Evolutionary conservation across 2,329 filamentous ascomycete genomes (phyloP), one percentile per base, ranked within the genome.

Genomic region (Onygena corvina): DNA sequence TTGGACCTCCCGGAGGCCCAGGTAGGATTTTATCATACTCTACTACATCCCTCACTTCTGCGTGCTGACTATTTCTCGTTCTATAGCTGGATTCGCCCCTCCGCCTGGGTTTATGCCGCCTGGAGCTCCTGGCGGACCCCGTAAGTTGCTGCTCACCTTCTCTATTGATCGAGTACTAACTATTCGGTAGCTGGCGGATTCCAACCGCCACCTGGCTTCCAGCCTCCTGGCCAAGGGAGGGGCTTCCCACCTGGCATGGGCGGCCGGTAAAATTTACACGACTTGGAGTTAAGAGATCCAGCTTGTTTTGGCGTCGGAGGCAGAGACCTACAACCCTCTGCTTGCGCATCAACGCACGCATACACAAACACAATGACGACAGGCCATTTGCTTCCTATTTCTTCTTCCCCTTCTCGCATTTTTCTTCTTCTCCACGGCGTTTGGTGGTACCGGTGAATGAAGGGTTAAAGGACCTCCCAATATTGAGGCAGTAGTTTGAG

Each of bases 161-260:
- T 52, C 11, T 6, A 18, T 2, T 27, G 5, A 4, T 38, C 51
- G 50, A 46, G 18, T 42, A n/a, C 76, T 63, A 71, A 72, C 56
- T 62, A 59, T 47, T 64, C 66, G 53, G 69, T 71, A 71, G 70
- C 70, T 53, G 67, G 65, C 49, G 65, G 66, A 53, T 73, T 73
- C 57, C 77, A 77, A 53, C 77, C 81, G 46, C 82, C 83, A 34
- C 71, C 76, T 52, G 84, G 85, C 54, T 90, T 90, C 70, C 83
- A 87, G 68, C 81, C 84, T 51, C 80, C 81, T 4, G 70, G 70
- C 6, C 67, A 68, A 56, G 73, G 72, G 48, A 68, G 72, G 56
- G 72, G 72, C 48, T 74, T 68, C 57, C 73, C 74, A 47, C 74
- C 71, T 45, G 72, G 71, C 29, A 74, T 73, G 58, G 68, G 67